Percentiles rank a stretch among this genome's conserved stretches.
phyloP scores from a whole-genome alignment of 1,284 basidiomycete genomes.

The Stereum hirsutum region DNA sequence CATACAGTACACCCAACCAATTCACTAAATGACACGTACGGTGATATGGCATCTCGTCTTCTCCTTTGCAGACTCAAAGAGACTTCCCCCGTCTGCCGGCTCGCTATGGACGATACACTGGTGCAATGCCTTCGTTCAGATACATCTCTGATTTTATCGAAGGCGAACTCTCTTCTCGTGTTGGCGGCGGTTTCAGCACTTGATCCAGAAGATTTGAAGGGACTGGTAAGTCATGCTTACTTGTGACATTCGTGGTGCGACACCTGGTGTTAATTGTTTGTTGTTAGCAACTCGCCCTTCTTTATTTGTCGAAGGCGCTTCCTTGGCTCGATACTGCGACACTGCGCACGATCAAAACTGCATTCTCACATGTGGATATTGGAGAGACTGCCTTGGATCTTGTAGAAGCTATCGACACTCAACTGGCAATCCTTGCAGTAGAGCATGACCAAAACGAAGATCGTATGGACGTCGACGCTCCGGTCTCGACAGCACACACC shows the following conservation, averaged over 20 bases:
- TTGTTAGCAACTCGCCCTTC: constrained; percentile 5
- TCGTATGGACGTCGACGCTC: constrained; percentile 4
- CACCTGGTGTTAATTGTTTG: too few relatives aligned
- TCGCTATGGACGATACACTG: constrained; percentile 13
- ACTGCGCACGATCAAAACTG: constrained; percentile 7
- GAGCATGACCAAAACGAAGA: neutral
- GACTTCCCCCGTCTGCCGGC: constrained; percentile 16
- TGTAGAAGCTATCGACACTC: constrained; percentile 5
- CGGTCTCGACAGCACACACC: neutral
- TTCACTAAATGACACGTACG: constrained; percentile 15
- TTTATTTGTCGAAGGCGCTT: constrained; percentile 7
- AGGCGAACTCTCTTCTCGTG: constrained; percentile 7
- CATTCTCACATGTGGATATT: constrained; percentile 1
- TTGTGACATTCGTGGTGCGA: too few relatives aligned
- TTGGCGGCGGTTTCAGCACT: constrained; percentile 9
- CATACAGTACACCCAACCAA: constrained; percentile 11
- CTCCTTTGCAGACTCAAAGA: constrained; percentile 20
- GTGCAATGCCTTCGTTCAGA: constrained; percentile 4
- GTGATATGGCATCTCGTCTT: constrained; percentile 21
- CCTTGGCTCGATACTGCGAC: constrained; percentile 7
- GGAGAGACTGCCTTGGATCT: constrained; percentile 4
- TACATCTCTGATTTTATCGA: constrained; percentile 5
- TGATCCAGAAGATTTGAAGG: too few relatives aligned
- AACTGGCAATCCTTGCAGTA: neutral
- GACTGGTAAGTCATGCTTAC: too few relatives aligned